Percentiles rank a stretch among this genome's conserved stretches.
These are phyloP conservation scores for Juglanconis sp. DNA, from an alignment of 2,329 filamentous ascomycete species.

Conservation along the genomic window DNA sequence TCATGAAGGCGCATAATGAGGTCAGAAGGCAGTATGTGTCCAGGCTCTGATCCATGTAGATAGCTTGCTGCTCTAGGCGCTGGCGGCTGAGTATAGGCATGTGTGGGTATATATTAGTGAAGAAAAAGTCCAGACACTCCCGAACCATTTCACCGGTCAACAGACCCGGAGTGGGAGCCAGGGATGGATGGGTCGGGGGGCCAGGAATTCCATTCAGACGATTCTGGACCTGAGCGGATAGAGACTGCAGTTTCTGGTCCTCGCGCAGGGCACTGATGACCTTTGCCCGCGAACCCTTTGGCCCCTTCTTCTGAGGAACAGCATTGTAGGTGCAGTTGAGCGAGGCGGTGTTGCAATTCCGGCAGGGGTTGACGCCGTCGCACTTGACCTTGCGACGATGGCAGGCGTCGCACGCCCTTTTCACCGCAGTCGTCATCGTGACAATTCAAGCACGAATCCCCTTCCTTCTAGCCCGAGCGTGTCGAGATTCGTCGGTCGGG, in stretches of 20 bases:
- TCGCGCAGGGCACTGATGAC: conserved; percentile 72
- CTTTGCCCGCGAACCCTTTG: conserved; percentile 71
- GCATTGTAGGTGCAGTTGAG: conserved; percentile 72
- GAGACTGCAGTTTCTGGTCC: conserved; percentile 63
- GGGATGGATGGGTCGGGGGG: conserved; percentile 43
- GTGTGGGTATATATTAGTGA: conserved; percentile 62
- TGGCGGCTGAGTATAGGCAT: conserved; percentile 61
- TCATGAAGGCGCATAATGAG: conserved; percentile 64
- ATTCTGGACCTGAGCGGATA: conserved; percentile 59
- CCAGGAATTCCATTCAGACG: conserved; percentile 54
- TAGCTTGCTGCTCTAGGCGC: conserved; percentile 54
- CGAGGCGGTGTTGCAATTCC: conserved; percentile 65
- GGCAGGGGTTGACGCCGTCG: conserved; percentile 67
- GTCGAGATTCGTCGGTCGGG: background rate
- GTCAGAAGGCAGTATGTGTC: conserved; percentile 64
- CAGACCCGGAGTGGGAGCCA: conserved; percentile 57
- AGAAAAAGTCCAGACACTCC: conserved; percentile 66
- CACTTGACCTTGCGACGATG: conserved; percentile 74
- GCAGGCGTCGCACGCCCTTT: conserved; percentile 68
- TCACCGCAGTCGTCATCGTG: conserved; percentile 50
- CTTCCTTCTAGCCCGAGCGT: background rate
- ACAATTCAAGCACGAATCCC: background rate
- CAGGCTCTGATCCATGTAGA: conserved; percentile 59
- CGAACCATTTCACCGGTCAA: conserved; percentile 62
- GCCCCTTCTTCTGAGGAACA: conserved; percentile 73